Base-by-base conservation (phyloP, 2,329 filamentous ascomycete species). In the Pleochaeta shiraiana region DNA sequence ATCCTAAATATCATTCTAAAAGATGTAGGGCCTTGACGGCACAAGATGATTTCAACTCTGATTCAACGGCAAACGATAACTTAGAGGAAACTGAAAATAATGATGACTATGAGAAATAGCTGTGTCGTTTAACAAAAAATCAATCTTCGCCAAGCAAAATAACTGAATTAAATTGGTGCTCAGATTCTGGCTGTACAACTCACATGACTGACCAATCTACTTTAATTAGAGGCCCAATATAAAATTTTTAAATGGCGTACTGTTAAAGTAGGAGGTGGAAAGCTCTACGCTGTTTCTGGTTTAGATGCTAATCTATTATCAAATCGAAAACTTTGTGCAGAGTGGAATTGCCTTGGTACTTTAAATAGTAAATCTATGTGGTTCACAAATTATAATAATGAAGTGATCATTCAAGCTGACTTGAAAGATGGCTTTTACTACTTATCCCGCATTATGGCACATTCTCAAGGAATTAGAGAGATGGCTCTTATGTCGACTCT, bases 341-440 rank as follows among this genome's bases (percentile, higher is more conserved):
- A 57, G 31, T 57, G 16, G 21, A 57, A 57, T 57, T 31, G 53
- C 53, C 53, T 57, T 30, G 53, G 53, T 30, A 57, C 12, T 30
- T 57, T 57, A 30, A 57, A 57, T 31, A 28, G 31, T 28, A 57
- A 33, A 57, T 57, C 53, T 28, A 57, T 57, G 53, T 57, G 53
- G 47, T 53, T 53, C n/a, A 16, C 39, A 16, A 43, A 43, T 43
- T n/a, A n/a, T 43, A n/a, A 43, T 14, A 43, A 43, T n/a, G 39
- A 43, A 43, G 16, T 43, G 39, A 43, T 43, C n/a, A 43, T 43
- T n/a, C 12, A 43, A 43, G 39, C 39, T 16, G 39, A 43, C n/a
- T 14, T 43, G n/a, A 43, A 43, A 43, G n/a, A 43, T 43, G 39
- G 39, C 16, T n/a, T 43, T 43, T 43, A 43, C n/a, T 43, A 16